Evolutionary conservation across 768 basidiomycete genomes (phyloP).

Genomic region (Lactarius evosmus): DNA sequence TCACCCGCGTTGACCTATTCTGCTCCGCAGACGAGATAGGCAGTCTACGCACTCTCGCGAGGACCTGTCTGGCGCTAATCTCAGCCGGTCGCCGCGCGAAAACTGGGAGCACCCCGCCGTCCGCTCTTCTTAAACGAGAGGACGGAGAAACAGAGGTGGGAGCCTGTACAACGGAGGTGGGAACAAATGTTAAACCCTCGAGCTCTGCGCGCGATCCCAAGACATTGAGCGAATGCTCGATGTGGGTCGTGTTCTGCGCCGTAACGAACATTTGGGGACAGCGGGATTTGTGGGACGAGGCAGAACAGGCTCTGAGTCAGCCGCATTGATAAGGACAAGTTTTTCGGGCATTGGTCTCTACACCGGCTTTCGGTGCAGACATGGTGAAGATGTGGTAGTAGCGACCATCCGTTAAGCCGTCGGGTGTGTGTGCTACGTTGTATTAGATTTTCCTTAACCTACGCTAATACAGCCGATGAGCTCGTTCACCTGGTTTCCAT

Average conservation of each 20-base stretch:
- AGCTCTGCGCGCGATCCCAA: neutral
- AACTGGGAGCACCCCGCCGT: neutral
- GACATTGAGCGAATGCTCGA: slow-evolving; percentile 46
- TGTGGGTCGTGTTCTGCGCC: slow-evolving; percentile 71
- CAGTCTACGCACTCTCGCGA: slow-evolving; percentile 69
- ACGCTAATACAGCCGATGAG: neutral
- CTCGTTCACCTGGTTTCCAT: neutral
- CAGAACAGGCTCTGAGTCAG: slow-evolving; percentile 38
- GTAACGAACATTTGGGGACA: slow-evolving; percentile 74
- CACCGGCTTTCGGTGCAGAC: neutral
- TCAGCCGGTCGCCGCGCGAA: slow-evolving; percentile 21
- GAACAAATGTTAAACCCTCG: neutral
- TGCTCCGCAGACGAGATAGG: slow-evolving; percentile 75
- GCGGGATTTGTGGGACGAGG: slow-evolving; percentile 77
- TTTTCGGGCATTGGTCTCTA: neutral
- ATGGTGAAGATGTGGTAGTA: neutral
- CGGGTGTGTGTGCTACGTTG: neutral
- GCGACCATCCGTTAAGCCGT: neutral
- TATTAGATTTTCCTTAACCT: neutral
- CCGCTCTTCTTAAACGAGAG: neutral
- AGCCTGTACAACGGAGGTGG: slow-evolving; percentile 2
- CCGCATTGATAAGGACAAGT: neutral
- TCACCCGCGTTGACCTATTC: slow-evolving; percentile 65
- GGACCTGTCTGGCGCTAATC: slow-evolving; percentile 51
- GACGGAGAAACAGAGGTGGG: slow-evolving; percentile 12